Conservation (phyloP, 257 asterid species). For the Solanum virginianum region DNA sequence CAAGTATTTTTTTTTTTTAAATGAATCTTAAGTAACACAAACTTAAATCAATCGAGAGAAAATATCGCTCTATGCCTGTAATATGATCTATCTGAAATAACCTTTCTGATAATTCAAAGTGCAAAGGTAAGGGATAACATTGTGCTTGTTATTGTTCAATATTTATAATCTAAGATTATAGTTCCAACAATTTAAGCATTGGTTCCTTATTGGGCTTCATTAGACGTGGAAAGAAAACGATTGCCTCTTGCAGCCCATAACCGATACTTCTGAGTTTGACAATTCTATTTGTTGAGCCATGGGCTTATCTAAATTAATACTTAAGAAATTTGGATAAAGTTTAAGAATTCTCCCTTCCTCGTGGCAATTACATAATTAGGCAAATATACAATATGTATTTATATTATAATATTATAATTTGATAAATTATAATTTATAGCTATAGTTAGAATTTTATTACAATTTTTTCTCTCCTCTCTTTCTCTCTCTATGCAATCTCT, state of each 20-base stretch:
- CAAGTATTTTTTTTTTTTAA: neutral
- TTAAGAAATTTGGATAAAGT: too few species aligned
- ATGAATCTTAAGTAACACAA: neutral
- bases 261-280: neutral
- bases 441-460: too few species aligned
- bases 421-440: too few species aligned
- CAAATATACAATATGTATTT: too few species aligned
- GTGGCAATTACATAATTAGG: too few species aligned
- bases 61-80: neutral
- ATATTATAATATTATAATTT: too few species aligned
- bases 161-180: neutral
- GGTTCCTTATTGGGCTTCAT: neutral
- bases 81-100: neutral
- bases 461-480: too few species aligned
- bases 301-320: neutral
- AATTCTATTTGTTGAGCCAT: neutral
- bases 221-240: neutral
- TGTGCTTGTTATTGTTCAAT: neutral
- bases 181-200: neutral
- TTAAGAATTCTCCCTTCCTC: too few species aligned
- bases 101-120: neutral
- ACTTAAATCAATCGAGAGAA: neutral
- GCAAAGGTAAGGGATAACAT: neutral
- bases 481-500: too few species aligned
- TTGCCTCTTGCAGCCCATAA: neutral